Percentiles rank a stretch among this genome's conserved stretches.
phyloP scores from a whole-genome alignment of 2,329 filamentous ascomycete genomes.

The Stachybotrys echinatus region DNA sequence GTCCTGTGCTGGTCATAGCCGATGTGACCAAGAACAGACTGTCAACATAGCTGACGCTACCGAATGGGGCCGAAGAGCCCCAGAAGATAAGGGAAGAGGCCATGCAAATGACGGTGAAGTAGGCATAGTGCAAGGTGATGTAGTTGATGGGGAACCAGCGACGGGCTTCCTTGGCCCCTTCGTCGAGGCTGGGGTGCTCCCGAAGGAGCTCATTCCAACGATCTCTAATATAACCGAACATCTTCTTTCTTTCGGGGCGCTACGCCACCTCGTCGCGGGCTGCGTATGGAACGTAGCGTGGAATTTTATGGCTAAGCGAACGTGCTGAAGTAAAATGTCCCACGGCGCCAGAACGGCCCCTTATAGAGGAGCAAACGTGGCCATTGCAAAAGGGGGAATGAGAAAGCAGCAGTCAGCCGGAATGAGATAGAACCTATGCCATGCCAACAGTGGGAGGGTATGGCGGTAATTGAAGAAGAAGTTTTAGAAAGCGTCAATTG shows the following conservation, averaged over 20 bases:
- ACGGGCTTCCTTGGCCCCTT: constrained; percentile 2
- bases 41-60: constrained; percentile 55
- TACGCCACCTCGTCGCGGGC: not conserved
- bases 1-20: constrained; percentile 61
- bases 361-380: too few species aligned
- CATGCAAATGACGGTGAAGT: constrained; percentile 55
- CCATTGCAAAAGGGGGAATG: too few species aligned
- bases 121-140: constrained; percentile 61
- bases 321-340: too few species aligned
- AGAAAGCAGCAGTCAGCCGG: too few species aligned
- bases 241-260: constrained; percentile 3
- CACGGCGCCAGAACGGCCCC: too few species aligned
- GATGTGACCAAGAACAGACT: constrained; percentile 62
- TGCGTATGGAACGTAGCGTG: too few species aligned
- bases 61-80: constrained; percentile 44
- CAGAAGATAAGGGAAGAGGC: constrained; percentile 57
- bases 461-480: too few species aligned
- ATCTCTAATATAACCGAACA: constrained; percentile 12
- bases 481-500: too few species aligned
- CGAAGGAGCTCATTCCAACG: constrained; percentile 15
- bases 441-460: too few species aligned
- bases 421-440: too few species aligned
- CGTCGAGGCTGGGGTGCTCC: constrained; percentile 11
- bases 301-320: too few species aligned
- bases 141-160: constrained; percentile 45